Evolutionary conservation across 331 rosid species (phyloP).

Genomic region (Quercus lobata): DNA sequence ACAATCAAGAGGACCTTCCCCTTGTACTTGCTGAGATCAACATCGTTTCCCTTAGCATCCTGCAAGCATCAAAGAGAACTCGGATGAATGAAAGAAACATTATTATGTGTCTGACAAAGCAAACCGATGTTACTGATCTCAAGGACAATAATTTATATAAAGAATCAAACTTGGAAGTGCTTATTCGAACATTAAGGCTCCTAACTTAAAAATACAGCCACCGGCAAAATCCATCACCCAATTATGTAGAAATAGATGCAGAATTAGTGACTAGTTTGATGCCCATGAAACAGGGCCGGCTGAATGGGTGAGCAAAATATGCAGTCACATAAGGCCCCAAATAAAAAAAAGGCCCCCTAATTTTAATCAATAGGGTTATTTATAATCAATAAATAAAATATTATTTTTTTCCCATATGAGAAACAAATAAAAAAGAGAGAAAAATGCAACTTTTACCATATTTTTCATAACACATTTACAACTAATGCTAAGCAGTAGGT

Average conservation of each 20-base stretch:
- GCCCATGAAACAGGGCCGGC: background rate
- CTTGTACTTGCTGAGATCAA: slow-evolving; percentile 79
- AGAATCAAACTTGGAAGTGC: background rate
- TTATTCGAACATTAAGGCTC: background rate
- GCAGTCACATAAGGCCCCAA: too few relatives aligned
- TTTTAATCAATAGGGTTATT: too few relatives aligned
- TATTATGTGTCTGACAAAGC: background rate
- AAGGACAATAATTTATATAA: background rate
- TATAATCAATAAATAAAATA: too few relatives aligned
- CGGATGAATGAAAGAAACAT: background rate
- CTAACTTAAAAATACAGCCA: too few relatives aligned
- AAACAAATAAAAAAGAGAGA: too few relatives aligned
- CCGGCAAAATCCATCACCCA: background rate
- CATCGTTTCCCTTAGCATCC: slow-evolving; percentile 88
- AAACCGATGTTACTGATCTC: background rate
- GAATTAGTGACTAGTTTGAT: background rate
- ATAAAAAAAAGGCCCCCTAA: too few relatives aligned
- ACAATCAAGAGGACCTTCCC: slow-evolving; percentile 87
- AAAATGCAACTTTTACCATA: too few relatives aligned
- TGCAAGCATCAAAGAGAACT: slow-evolving; percentile 18
- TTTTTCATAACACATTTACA: too few relatives aligned
- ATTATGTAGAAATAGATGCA: background rate
- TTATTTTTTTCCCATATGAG: too few relatives aligned
- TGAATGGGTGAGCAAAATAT: too few relatives aligned
- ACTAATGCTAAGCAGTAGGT: too few relatives aligned